Evolutionary conservation across 2,329 filamentous ascomycete species (phyloP).

Genomic region (Phoma sp.): DNA sequence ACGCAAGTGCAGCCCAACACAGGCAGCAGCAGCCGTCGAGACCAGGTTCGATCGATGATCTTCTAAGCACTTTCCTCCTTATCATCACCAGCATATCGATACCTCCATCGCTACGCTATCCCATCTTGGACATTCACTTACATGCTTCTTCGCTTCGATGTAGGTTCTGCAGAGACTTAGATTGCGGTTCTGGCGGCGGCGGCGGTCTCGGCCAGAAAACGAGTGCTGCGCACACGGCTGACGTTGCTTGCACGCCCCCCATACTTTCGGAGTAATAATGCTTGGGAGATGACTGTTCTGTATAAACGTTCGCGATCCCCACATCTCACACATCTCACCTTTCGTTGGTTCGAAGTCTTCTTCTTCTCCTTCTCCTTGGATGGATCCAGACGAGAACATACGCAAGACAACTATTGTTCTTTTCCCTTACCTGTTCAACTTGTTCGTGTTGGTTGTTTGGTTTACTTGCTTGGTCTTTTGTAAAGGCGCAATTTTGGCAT

Average conservation of each 20-base stretch:
- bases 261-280: background rate
- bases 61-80: constrained; percentile 38
- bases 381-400: too few relatives aligned
- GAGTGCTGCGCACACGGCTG: constrained; percentile 13
- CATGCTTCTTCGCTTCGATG: constrained; percentile 33
- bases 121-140: constrained; percentile 33
- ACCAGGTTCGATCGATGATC: constrained; percentile 52
- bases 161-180: constrained; percentile 33
- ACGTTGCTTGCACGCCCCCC: background rate
- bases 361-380: too few relatives aligned
- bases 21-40: constrained; percentile 34
- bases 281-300: too few relatives aligned
- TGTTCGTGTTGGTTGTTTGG: too few relatives aligned
- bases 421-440: too few relatives aligned
- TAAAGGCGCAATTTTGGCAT: background rate
- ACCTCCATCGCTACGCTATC: constrained; percentile 17
- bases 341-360: too few relatives aligned
- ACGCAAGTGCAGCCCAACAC: constrained; percentile 22
- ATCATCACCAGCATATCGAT: constrained; percentile 30
- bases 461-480: too few relatives aligned
- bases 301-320: too few relatives aligned
- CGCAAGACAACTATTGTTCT: too few relatives aligned
- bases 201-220: background rate
- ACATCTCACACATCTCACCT: too few relatives aligned
- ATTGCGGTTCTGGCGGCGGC: constrained; percentile 26